phyloP scores from a whole-genome alignment of 176 grass and related monocot genomes.

The Avena sativa region DNA sequence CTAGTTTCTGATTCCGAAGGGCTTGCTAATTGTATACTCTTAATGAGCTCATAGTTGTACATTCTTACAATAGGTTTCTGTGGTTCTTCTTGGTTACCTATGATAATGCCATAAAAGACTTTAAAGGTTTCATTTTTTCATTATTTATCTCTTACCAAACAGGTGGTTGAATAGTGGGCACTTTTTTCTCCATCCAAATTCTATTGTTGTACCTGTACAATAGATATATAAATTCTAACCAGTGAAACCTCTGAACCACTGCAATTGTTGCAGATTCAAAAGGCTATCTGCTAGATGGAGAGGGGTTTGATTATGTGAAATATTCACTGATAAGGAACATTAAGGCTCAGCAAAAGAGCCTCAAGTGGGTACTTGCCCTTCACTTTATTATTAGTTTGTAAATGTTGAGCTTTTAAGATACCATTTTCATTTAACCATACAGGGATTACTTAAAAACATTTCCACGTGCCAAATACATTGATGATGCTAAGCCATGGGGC shows the following conservation, averaged over 20 bases:
- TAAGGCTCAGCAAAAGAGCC: slow-evolving; percentile 86
- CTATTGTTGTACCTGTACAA: background rate
- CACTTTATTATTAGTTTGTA: slow-evolving; percentile 43
- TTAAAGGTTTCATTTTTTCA: background rate
- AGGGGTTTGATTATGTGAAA: slow-evolving; percentile 98
- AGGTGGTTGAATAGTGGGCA: background rate
- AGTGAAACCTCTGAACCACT: slow-evolving; percentile 10
- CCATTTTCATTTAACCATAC: slow-evolving; percentile 50
- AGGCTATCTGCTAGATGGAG: slow-evolving; percentile 90
- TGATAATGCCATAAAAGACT: background rate
- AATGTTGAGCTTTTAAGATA: slow-evolving; percentile 45
- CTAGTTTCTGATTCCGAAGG: slow-evolving; percentile 12
- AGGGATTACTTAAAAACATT: slow-evolving; percentile 98
- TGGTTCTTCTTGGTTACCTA: background rate
- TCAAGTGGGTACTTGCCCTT: slow-evolving; percentile 71
- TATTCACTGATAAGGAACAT: slow-evolving; percentile 87
- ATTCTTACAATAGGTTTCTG: slow-evolving; percentile 14
- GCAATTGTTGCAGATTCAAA: slow-evolving; percentile 78
- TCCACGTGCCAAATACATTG: slow-evolving; percentile 80
- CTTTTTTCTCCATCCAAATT: background rate
- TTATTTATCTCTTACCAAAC: slow-evolving; percentile 32
- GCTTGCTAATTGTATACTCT: background rate
- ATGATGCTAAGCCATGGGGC: slow-evolving; percentile 89
- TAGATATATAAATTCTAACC: slow-evolving; percentile 30
- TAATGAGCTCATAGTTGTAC: background rate